These are phyloP conservation scores for Populus deltoides DNA, from an alignment of 345 rosid genomes.

Conservation along the genomic window DNA sequence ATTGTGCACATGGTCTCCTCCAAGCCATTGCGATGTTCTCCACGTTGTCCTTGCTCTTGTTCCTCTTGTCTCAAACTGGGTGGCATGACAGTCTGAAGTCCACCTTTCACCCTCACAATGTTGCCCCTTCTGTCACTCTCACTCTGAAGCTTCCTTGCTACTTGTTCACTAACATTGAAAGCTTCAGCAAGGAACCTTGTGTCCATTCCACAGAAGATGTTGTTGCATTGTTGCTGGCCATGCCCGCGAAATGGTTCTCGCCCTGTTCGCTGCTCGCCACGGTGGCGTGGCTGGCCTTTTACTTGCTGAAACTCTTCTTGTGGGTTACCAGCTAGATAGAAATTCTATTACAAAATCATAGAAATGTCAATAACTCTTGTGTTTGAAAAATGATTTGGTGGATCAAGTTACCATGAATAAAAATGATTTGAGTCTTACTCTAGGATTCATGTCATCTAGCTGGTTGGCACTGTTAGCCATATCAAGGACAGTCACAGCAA, in stretches of 20 bases:
- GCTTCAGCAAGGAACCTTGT: conserved; percentile 51
- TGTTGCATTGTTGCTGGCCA: conserved; percentile 33
- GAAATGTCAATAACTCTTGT: neutral
- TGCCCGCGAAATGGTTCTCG: conserved; percentile 10
- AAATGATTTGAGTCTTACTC: conserved; percentile 35
- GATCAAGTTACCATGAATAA: neutral
- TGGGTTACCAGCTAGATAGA: conserved; percentile 72
- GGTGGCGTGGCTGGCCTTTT: neutral
- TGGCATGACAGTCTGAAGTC: conserved; percentile 39
- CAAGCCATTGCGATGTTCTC: conserved; percentile 46
- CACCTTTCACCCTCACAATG: conserved; percentile 52
- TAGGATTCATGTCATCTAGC: conserved; percentile 51
- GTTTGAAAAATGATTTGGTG: neutral
- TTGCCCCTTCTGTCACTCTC: conserved; percentile 47
- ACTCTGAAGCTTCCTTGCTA: conserved; percentile 47
- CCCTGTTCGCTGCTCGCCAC: neutral
- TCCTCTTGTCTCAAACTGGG: conserved; percentile 19
- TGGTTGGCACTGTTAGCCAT: conserved; percentile 49
- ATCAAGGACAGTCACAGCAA: conserved; percentile 39
- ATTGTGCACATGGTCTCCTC: conserved; percentile 75
- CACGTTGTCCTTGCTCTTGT: neutral
- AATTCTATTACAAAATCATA: conserved; percentile 32
- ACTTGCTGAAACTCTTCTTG: conserved; percentile 28
- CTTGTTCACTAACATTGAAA: conserved; percentile 43
- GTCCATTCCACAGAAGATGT: conserved; percentile 56